Base-by-base conservation (phyloP, 202 grass and related monocot genomes). In the Hordeum pubiflorum region DNA sequence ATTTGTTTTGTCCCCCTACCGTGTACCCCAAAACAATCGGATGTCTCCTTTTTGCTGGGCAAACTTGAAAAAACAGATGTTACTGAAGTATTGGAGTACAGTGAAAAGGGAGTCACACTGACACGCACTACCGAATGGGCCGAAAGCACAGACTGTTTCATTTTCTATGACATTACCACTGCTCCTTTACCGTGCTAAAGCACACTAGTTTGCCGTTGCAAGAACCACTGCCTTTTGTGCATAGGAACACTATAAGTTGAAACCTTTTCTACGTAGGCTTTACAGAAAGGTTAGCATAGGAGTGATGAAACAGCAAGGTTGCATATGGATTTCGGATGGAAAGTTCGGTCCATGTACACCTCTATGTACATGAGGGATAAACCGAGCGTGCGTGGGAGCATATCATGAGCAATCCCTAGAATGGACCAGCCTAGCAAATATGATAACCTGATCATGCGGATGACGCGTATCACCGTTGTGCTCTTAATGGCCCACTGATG, bases 381-480 rank as follows among this genome's bases (percentile, higher is more conserved):
- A 77, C 40, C 71, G 27, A 63, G 82, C 71, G 77, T 88, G 81
- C 70, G 54, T 12, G 14, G 24, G 79, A 74, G 58, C 67, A 66
- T 43, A 38, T 55, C 29, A 78, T 33, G 59, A 69, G 56, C 31
- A 59, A 62, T 80, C 55, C 76, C 82, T 81, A 88, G 80, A 76
- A 38, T 88, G 82, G 86, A 88, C 86, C 86, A 76, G 18, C 44
- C 82, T 88, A 84, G 29, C 63, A 70, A 71, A 76, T 81, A 81
- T 62, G 79, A 88, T 84, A 84, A 62, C 55, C 76, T 37, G 23
- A 48, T 69, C 60, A 74, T 74, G 59, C 14, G 43, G 61, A 79
- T 69, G 9, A 75, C 75, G 54, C 33, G 58, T 29, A 37, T 10
- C 34, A n/a, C 63, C 7, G 2, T n/a, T 23, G 69, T 61, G 75